Percentiles rank a stretch among this genome's conserved stretches.
Evolutionary conservation across 495 filamentous ascomycete species (phyloP).

Genomic region (Lasiosphaeriaceae sp.): DNA sequence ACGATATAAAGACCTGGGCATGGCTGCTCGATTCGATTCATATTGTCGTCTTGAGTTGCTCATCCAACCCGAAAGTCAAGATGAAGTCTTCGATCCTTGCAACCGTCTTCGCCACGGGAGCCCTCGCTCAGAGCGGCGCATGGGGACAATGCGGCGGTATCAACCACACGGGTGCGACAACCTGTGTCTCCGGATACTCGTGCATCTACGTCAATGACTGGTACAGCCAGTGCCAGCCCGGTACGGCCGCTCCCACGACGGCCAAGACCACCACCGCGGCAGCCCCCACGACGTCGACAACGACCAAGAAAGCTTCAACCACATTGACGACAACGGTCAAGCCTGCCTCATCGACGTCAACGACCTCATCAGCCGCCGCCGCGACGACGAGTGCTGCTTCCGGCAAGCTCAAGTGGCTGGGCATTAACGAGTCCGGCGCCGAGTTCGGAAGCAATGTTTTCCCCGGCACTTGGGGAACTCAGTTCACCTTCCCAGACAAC

Average conservation of each 20-base stretch:
- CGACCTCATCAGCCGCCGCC: constrained; percentile 8
- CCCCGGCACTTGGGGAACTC: constrained; percentile 53
- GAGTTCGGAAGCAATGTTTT: constrained; percentile 49
- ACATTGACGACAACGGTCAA: constrained; percentile 15
- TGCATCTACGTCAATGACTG: constrained; percentile 41
- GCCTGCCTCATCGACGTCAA: constrained; percentile 12
- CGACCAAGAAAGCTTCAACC: constrained; percentile 10
- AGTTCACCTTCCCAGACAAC: constrained; percentile 57
- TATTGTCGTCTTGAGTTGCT: neutral
- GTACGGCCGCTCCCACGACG: constrained; percentile 9
- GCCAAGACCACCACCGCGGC: constrained; percentile 14
- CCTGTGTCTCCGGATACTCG: constrained; percentile 37
- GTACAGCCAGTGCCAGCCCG: constrained; percentile 40
- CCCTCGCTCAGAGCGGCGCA: constrained; percentile 22
- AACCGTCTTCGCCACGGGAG: constrained; percentile 19
- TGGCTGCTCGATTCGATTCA: neutral
- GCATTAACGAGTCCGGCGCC: constrained; percentile 49
- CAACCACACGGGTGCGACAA: constrained; percentile 35
- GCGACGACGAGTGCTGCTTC: constrained; percentile 9
- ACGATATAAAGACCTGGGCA: neutral
- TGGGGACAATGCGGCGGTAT: constrained; percentile 47
- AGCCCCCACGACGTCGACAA: constrained; percentile 3
- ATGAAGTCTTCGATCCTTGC: constrained; percentile 30
- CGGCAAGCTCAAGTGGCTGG: constrained; percentile 39
- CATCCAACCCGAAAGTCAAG: neutral